Base-by-base conservation (phyloP, 2,329 filamentous ascomycete species). In the Coniochaeta sp. region DNA sequence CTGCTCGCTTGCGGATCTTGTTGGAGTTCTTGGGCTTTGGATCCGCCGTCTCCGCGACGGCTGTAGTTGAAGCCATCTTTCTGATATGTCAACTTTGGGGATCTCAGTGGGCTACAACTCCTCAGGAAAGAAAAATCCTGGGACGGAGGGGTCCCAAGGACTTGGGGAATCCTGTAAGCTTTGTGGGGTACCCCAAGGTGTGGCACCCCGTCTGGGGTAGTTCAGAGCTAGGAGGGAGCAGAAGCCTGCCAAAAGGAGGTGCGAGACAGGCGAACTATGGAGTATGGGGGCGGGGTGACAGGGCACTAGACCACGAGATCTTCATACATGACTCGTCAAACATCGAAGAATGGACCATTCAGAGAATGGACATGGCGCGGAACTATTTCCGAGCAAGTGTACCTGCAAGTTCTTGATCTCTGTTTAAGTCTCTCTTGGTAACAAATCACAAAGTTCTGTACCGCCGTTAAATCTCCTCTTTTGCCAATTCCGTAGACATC, bases 1-100 rank as follows among this genome's bases (percentile, higher is more conserved):
- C 70, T 1, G 79, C 79, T 60, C 79, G 72, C 70, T 77, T 79
- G 40, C 75, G 69, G 58, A 71, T 71, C 67, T 76, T 77, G 54
- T 55, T 55, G 24, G 47, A 52, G 47, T 14, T 52, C 26, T 52
- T 52, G 42, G 42, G 50, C 30, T 55, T 55, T 6, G 54, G 54
- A 10, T 55, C 54, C 5, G 26, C 47, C 3, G 54, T 55, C 54
- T 55, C 54, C 30, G 28, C 17, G 32, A 55, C 30, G 30, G 17
- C 28, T 22, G 54, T 19, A 36, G 30, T 55, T 22, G 54, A 55
- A 36, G 28, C 30, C 54, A 55, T 55, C 10, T 38, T 17, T 55
- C 28, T 34, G 2, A 5, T 55, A 24, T n/a, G 19, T 36, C 34
- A 36, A 36, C 34, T 36, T 36, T 36, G 34, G 10, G 34, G 6